Percentiles rank a stretch among this genome's conserved stretches.
phyloP scores from a whole-genome alignment of 768 basidiomycete species.

The Boletus bicolor region DNA sequence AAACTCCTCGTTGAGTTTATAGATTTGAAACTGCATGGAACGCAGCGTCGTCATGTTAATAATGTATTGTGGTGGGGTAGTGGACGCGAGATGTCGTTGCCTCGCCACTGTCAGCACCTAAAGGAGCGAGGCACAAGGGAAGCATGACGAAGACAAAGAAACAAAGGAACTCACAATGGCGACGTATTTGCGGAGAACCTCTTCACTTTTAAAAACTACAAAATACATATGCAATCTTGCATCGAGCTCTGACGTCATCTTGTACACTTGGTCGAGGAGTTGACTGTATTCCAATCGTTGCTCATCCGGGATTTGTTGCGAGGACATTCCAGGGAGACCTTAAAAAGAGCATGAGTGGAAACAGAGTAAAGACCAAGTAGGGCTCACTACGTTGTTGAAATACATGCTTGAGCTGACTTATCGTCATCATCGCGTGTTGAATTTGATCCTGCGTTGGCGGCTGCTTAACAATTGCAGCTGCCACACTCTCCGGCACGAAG shows the following conservation, averaged over 20 bases:
- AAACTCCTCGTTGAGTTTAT: constrained; percentile 41
- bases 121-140: constrained; percentile 4
- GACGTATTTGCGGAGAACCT: constrained; percentile 46
- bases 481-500: constrained; percentile 4
- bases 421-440: constrained; percentile 27
- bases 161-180: constrained; percentile 46
- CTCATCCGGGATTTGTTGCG: constrained; percentile 46
- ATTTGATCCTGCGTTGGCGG: constrained; percentile 33
- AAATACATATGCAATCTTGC: constrained; percentile 46
- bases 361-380: constrained; percentile 7
- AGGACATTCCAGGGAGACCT: constrained; percentile 37
- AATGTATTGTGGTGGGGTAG: constrained; percentile 31
- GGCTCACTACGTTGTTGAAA: constrained; percentile 33
- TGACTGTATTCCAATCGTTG: constrained; percentile 52
- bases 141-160: constrained; percentile 10
- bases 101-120: constrained; percentile 45
- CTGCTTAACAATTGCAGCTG: constrained; percentile 5
- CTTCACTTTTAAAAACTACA: constrained; percentile 46
- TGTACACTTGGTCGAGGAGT: constrained; percentile 48
- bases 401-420: constrained; percentile 33
- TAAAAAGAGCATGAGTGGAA: constrained; percentile 7
- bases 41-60: constrained; percentile 39
- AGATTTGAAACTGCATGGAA: constrained; percentile 43
- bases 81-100: constrained; percentile 26
- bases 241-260: constrained; percentile 47